A percentile compares a stretch with the other conserved stretches of the same genome.
Conservation (phyloP, 345 rosid species). For the Passiflora organensis region DNA sequence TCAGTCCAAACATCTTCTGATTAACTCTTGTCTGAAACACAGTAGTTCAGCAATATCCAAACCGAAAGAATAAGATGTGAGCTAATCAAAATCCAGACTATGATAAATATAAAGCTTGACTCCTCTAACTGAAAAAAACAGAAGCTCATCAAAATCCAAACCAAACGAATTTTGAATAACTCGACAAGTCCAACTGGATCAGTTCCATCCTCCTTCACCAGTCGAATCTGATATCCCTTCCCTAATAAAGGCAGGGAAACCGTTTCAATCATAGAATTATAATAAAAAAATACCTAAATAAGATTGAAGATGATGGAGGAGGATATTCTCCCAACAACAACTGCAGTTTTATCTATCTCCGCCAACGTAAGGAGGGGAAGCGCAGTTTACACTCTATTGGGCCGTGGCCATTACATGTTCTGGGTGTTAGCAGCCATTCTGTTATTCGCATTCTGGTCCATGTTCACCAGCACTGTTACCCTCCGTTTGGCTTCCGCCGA, state of each 20-base stretch:
- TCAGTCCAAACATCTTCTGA: too few species aligned
- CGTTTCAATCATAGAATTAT: neutral
- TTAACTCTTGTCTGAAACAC: too few species aligned
- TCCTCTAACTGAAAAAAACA: too few species aligned
- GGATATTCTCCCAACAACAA: slow-evolving; percentile 39
- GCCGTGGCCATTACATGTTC: slow-evolving; percentile 59
- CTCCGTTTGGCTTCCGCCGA: slow-evolving; percentile 68
- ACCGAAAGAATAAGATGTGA: too few species aligned
- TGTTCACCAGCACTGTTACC: slow-evolving; percentile 74
- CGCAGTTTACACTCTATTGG: slow-evolving; percentile 39
- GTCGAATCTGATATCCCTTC: neutral
- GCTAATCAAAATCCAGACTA: too few species aligned
- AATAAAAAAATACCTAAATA: too few species aligned
- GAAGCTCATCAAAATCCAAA: too few species aligned
- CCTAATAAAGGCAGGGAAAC: neutral
- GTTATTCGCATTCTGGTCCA: slow-evolving; percentile 70
- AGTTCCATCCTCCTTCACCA: neutral
- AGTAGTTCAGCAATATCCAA: too few species aligned
- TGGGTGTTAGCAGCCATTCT: slow-evolving; percentile 71
- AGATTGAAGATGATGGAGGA: slow-evolving; percentile 58
- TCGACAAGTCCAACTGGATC: neutral
- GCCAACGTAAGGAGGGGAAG: slow-evolving; percentile 39
- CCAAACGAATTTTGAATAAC: too few species aligned
- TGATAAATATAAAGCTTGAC: too few species aligned
- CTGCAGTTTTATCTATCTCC: neutral